A percentile compares a stretch with the other conserved stretches of the same genome.
Evolutionary conservation across 2,329 filamentous ascomycete species (phyloP).

Genomic region (Bipolaris zeicola): DNA sequence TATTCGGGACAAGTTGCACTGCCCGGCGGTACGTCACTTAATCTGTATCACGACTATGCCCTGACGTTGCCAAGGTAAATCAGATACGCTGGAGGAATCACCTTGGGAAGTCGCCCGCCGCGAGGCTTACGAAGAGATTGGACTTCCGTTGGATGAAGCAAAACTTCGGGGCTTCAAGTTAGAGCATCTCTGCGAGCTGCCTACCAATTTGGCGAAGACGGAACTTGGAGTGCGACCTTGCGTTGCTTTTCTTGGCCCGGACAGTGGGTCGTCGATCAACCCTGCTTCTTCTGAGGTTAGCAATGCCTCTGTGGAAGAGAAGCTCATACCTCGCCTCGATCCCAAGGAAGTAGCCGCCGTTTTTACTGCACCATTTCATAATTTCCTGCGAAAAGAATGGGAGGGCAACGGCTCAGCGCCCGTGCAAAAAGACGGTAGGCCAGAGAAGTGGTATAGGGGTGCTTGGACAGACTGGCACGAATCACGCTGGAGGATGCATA

Average conservation of each 20-base stretch:
- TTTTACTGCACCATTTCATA: slow-evolving; percentile 86
- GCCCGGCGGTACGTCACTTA: slow-evolving; percentile 68
- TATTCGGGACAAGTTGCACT: slow-evolving; percentile 80
- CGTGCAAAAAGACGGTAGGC: slow-evolving; percentile 38
- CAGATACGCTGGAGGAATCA: slow-evolving; percentile 60
- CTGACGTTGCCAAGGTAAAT: slow-evolving; percentile 53
- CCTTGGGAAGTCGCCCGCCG: slow-evolving; percentile 81
- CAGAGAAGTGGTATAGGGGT: slow-evolving; percentile 82
- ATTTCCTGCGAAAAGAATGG: slow-evolving; percentile 69
- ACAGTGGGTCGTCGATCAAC: slow-evolving; percentile 33
- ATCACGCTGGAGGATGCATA: slow-evolving; percentile 82
- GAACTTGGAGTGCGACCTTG: slow-evolving; percentile 58
- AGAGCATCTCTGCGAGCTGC: slow-evolving; percentile 85
- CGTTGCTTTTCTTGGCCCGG: slow-evolving; percentile 63
- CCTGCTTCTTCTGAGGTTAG: slow-evolving; percentile 12
- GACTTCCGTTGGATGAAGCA: slow-evolving; percentile 73
- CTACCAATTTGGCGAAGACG: slow-evolving; percentile 59
- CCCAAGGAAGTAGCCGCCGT: slow-evolving; percentile 92
- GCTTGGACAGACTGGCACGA: slow-evolving; percentile 81
- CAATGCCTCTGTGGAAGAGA: slow-evolving; percentile 58
- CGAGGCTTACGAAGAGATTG: slow-evolving; percentile 93
- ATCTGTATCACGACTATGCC: background rate
- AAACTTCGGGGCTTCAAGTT: slow-evolving; percentile 77
- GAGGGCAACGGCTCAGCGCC: slow-evolving; percentile 56
- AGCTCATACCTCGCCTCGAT: slow-evolving; percentile 79